These are phyloP conservation scores for Cydonia oblonga DNA, from an alignment of 331 rosid genomes.

Conservation along the genomic window DNA sequence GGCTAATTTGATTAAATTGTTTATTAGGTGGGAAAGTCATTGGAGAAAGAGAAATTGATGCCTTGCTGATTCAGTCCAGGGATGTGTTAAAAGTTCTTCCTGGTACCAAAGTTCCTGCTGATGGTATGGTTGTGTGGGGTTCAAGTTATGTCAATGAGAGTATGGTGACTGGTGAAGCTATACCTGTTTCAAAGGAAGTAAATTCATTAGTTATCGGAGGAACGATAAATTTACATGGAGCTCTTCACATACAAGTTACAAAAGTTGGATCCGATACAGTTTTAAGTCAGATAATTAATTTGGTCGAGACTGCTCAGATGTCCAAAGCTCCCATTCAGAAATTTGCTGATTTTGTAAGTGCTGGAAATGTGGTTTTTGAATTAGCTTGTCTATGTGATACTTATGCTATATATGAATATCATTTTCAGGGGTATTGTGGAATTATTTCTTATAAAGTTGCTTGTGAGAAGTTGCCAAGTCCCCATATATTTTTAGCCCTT, in stretches of 20 bases:
- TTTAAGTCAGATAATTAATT: slow-evolving; percentile 82
- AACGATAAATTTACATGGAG: slow-evolving; percentile 83
- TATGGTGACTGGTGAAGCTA: slow-evolving; percentile 95
- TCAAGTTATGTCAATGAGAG: slow-evolving; percentile 87
- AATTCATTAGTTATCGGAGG: slow-evolving; percentile 73
- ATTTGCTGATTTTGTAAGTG: slow-evolving; percentile 95
- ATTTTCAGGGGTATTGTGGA: not conserved
- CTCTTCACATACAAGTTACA: slow-evolving; percentile 60
- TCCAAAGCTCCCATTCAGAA: slow-evolving; percentile 98
- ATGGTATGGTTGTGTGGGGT: slow-evolving; percentile 81
- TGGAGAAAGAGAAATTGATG: slow-evolving; percentile 87
- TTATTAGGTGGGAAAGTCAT: slow-evolving; percentile 48
- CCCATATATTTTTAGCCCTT: not conserved
- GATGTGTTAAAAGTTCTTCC: slow-evolving; percentile 87
- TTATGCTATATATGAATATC: not conserved
- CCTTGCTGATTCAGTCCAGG: slow-evolving; percentile 76
- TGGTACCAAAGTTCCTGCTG: slow-evolving; percentile 87
- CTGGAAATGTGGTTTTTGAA: slow-evolving; percentile 12
- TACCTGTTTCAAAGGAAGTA: slow-evolving; percentile 66
- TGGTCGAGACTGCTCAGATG: slow-evolving; percentile 99
- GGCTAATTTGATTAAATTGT: not conserved
- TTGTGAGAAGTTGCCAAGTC: not conserved
- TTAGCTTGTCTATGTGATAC: not conserved
- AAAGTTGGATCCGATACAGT: slow-evolving; percentile 89
- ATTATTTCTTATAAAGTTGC: not conserved